phyloP scores from a whole-genome alignment of 805 yeast genomes.

The Yamadazyma insecticola region DNA sequence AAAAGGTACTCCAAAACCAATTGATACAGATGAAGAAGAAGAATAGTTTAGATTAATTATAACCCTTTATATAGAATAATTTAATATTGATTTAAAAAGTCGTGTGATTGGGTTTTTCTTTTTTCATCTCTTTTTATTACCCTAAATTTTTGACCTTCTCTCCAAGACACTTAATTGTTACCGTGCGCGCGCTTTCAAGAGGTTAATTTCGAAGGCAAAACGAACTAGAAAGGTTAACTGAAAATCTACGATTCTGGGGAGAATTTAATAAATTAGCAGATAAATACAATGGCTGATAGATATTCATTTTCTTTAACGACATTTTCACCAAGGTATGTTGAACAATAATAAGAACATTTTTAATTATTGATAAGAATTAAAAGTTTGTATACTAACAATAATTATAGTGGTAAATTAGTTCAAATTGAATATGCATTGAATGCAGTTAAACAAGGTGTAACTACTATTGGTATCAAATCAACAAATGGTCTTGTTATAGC shows the following conservation, averaged over 20 bases:
- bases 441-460: slow-evolving; percentile 97
- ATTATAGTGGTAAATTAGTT: slow-evolving; percentile 82
- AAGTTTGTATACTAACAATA: slow-evolving; percentile 10
- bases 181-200: background rate
- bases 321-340: slow-evolving; percentile 85
- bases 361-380: background rate
- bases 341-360: background rate
- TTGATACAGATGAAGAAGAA: slow-evolving; percentile 90
- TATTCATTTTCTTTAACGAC: slow-evolving; percentile 96
- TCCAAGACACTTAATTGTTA: slow-evolving; percentile 1
- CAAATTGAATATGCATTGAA: slow-evolving; percentile 97
- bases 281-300: slow-evolving; percentile 81
- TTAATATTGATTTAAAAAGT: too few relatives aligned
- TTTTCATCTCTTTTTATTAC: too few relatives aligned
- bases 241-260: too few relatives aligned
- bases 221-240: slow-evolving; percentile 1
- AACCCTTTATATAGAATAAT: too few relatives aligned
- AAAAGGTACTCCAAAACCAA: slow-evolving; percentile 96
- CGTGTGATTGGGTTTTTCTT: too few relatives aligned
- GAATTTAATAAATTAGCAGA: background rate
- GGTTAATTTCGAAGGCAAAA: slow-evolving; percentile 11
- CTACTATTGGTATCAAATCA: slow-evolving; percentile 89
- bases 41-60: too few relatives aligned
- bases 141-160: too few relatives aligned
- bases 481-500: slow-evolving; percentile 96